Conservation (phyloP, 1,284 basidiomycete genomes). For the Cryptococcus floricola region DNA sequence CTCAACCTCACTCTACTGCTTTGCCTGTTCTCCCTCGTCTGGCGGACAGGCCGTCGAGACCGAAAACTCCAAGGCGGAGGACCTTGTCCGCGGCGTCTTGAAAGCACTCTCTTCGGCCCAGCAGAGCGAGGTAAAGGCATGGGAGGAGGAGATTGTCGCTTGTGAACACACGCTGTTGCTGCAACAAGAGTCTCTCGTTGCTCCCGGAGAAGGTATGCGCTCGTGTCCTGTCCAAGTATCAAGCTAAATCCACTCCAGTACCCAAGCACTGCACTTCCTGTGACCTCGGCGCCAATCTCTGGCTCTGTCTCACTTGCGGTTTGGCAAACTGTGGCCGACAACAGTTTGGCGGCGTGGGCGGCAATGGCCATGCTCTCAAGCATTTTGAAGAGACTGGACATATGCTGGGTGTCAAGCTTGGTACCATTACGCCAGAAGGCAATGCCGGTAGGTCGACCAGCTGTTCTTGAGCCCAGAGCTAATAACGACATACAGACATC, state of each 20-base stretch:
- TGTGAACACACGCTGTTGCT: conserved; percentile 85
- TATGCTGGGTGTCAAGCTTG: conserved; percentile 85
- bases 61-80: conserved; percentile 53
- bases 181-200: conserved; percentile 57
- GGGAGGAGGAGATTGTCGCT: conserved; percentile 88
- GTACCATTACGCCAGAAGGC: conserved; percentile 95
- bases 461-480: background rate
- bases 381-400: conserved; percentile 78
- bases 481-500: conserved; percentile 59
- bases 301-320: conserved; percentile 95
- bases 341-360: conserved; percentile 79
- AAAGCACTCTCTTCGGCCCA: conserved; percentile 79
- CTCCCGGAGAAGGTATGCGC: conserved; percentile 31
- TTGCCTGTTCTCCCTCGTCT: conserved; percentile 63
- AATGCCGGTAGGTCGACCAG: conserved; percentile 61
- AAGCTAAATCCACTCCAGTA: conserved; percentile 51
- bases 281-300: conserved; percentile 81
- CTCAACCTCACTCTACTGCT: conserved; percentile 67
- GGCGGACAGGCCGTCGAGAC: conserved; percentile 57
- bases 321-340: conserved; percentile 86
- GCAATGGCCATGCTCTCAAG: conserved; percentile 83
- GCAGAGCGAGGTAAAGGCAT: conserved; percentile 91
- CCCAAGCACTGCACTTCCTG: conserved; percentile 73
- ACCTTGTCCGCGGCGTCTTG: conserved; percentile 70
- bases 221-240: conserved; percentile 3